These are phyloP conservation scores for Microthyrium microscopicum DNA, from an alignment of 2,329 filamentous ascomycete genomes.

Conservation along the genomic window DNA sequence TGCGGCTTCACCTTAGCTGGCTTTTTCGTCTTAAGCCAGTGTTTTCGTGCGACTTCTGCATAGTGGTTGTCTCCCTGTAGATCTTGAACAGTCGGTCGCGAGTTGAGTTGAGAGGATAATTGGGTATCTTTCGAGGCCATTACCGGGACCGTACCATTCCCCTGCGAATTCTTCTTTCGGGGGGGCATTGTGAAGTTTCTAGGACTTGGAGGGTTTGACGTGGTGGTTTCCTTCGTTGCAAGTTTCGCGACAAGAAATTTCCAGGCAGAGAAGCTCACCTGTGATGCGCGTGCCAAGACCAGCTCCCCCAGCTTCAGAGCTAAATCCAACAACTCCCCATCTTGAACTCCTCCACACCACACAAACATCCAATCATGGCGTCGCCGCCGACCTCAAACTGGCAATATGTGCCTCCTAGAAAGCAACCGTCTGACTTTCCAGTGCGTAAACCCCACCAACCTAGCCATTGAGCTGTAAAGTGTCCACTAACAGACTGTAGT, in stretches of 20 bases:
- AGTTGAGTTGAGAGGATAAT: conserved; percentile 5
- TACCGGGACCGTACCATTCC: conserved; percentile 12
- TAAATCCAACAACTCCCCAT: no score
- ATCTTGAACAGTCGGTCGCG: conserved; percentile 48
- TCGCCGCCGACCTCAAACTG: not conserved
- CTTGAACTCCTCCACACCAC: no score
- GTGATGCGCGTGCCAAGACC: no score
- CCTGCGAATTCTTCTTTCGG: no score
- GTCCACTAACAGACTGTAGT: conserved; percentile 38
- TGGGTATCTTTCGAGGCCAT: conserved; percentile 13
- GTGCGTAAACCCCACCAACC: not conserved
- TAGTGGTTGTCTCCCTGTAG: conserved; percentile 50
- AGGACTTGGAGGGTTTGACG: no score
- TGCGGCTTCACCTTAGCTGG: conserved; percentile 57
- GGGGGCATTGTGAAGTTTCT: no score
- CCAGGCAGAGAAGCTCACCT: no score
- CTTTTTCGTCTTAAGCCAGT: conserved; percentile 61
- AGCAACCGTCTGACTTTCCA: conserved; percentile 2
- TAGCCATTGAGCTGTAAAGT: conserved; percentile 6
- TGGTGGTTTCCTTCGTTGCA: no score
- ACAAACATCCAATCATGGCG: no score
- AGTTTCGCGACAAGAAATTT: no score
- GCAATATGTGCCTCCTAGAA: conserved; percentile 1
- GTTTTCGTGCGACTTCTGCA: conserved; percentile 57
- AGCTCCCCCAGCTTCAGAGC: no score